These are phyloP conservation scores for Calycina marina DNA, from an alignment of 2,329 filamentous ascomycete genomes.

Conservation along the genomic window DNA sequence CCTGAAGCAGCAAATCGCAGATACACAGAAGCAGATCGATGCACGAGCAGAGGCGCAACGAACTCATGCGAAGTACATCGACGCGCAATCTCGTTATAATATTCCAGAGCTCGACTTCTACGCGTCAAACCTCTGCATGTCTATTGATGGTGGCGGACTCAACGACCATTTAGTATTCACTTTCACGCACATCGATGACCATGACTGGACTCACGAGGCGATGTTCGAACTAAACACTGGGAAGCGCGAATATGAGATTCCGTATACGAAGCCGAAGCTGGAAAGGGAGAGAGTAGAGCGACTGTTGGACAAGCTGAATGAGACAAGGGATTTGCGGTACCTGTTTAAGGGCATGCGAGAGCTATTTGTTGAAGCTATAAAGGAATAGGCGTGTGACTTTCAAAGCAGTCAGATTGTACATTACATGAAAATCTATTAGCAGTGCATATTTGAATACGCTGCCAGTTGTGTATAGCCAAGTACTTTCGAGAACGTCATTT, in stretches of 20 bases:
- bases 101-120: constrained; percentile 90
- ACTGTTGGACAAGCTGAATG: constrained; percentile 68
- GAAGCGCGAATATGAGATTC: constrained; percentile 71
- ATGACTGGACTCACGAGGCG: constrained; percentile 75
- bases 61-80: constrained; percentile 57
- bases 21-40: constrained; percentile 57
- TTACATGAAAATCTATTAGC: no score
- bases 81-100: constrained; percentile 77
- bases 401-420: no score
- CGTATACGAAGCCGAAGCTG: constrained; percentile 67
- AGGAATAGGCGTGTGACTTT: constrained; percentile 8
- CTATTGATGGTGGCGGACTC: constrained; percentile 77
- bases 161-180: constrained; percentile 82
- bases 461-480: no score
- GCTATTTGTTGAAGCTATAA: constrained; percentile 56
- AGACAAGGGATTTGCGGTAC: constrained; percentile 56
- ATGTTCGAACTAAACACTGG: constrained; percentile 86
- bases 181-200: constrained; percentile 75
- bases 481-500: no score
- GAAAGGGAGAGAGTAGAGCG: constrained; percentile 64
- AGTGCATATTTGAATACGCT: no score
- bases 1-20: constrained; percentile 45
- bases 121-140: constrained; percentile 77
- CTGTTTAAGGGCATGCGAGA: constrained; percentile 74
- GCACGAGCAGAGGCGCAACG: constrained; percentile 56